Base-by-base conservation (phyloP, 2,329 filamentous ascomycete species). In the Diaporthe batatas region DNA sequence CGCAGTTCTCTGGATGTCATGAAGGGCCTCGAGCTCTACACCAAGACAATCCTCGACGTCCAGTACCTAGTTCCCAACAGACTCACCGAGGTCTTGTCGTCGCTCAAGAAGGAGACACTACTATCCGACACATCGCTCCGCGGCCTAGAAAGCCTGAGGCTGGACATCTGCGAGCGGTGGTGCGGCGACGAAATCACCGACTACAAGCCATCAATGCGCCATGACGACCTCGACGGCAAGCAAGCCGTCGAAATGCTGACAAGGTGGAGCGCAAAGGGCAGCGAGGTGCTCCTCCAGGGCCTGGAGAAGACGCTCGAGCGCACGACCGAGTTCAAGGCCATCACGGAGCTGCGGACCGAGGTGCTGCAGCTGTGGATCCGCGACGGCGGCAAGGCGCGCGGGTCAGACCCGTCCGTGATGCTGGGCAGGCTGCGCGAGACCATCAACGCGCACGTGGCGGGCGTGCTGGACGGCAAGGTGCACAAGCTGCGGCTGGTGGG, bases 161-260 rank as follows among this genome's bases (percentile, higher is more conserved):
- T 98, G 34, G 94, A 98, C 78, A 83, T 96, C 12, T 91, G 94
- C 78, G 90, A 92, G 75, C 88, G 88, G 25, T 97, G 95, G 93
- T 93, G 96, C 75, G 89, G 93, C 23, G 91, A 95, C 10, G 94
- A 97, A 74, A 93, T 98, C 54, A 90, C 90, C 59, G 93, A 92
- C 76, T 98, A 97, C 79, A 96, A 91, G 0, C 95, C 95, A 0
- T 98, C 94, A 84, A 93, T 97, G 47, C 91, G 93, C 39, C 91
- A 97, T 77, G 94, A 95, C 76, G 93, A 96, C 76, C 81, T 94
- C 6, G 88, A 91, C 32, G 89, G 88, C 25, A 82, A 85, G 32
- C 87, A 91, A 74, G 89, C 90, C 0, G 86, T 87, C 54, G 87
- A 90, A 2, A 90, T 90, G 81, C 86, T 94, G 18, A 86, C 86